phyloP scores from a whole-genome alignment of 306 rosid genomes.

The Quercus glauca region DNA sequence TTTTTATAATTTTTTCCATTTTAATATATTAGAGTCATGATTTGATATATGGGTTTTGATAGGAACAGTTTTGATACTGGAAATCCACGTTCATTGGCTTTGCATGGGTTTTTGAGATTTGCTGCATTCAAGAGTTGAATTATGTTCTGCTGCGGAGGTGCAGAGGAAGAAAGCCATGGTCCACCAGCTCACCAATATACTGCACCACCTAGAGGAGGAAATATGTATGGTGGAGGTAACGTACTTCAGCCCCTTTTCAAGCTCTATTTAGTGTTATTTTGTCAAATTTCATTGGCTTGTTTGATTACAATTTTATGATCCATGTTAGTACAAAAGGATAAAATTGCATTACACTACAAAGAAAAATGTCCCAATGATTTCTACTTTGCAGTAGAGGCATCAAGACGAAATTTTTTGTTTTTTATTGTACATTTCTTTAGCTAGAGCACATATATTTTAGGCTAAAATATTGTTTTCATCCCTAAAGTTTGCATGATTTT shows the following conservation, averaged over 20 bases:
- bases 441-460: not conserved
- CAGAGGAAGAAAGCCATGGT: constrained; percentile 67
- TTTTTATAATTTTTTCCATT: not conserved
- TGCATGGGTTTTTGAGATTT: constrained; percentile 44
- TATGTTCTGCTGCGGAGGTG: constrained; percentile 83
- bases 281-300: not conserved
- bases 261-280: not conserved
- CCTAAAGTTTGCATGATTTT: too few relatives aligned
- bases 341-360: not conserved
- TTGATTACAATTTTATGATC: not conserved
- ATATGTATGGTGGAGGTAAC: constrained; percentile 54
- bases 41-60: not conserved
- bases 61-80: constrained; percentile 19
- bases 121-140: constrained; percentile 39
- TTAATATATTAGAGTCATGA: not conserved
- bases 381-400: not conserved
- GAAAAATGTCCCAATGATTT: not conserved
- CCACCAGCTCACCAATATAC: constrained; percentile 62
- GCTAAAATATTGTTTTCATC: too few relatives aligned
- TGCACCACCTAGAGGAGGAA: constrained; percentile 71
- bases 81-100: constrained; percentile 19
- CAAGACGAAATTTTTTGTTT: not conserved
- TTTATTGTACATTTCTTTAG: not conserved
- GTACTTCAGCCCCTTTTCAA: not conserved
- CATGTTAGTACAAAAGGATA: not conserved